Evolutionary conservation across 225 moss, liverwort and hornwort species (phyloP).

Genomic region (Physcomitrellopsis africana): DNA sequence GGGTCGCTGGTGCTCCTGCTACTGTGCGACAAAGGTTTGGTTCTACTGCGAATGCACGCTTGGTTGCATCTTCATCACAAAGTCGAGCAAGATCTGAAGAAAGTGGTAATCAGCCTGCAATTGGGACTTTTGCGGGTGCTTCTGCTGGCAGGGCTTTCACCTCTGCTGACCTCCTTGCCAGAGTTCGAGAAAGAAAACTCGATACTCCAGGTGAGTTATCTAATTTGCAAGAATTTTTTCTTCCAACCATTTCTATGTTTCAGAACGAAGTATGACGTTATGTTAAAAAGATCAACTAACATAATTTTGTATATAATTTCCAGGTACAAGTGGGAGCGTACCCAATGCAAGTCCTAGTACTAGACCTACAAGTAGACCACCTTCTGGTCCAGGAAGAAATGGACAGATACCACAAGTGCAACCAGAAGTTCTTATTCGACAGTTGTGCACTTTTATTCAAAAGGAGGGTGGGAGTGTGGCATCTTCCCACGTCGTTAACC

Average conservation of each 20-base stretch:
- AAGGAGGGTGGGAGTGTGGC: constrained; percentile 62
- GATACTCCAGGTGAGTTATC: constrained; percentile 51
- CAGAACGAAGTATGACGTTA: constrained; percentile 7
- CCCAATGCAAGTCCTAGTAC: constrained; percentile 27
- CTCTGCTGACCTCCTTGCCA: constrained; percentile 75
- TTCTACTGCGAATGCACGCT: constrained; percentile 65
- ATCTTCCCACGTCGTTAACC: constrained; percentile 67
- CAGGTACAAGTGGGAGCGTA: constrained; percentile 40
- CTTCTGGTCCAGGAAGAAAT: constrained; percentile 31
- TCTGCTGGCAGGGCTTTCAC: constrained; percentile 73
- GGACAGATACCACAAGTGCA: constrained; percentile 39
- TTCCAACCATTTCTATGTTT: background rate
- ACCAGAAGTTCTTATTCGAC: constrained; percentile 61
- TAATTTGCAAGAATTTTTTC: background rate
- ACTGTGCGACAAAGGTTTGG: constrained; percentile 74
- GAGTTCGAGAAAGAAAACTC: constrained; percentile 72
- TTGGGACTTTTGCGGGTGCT: constrained; percentile 60
- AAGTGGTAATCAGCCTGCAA: constrained; percentile 31
- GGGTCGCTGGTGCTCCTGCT: constrained; percentile 84
- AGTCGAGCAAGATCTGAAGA: constrained; percentile 39
- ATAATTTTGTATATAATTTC: constrained; percentile 13
- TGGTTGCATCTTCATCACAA: constrained; percentile 44
- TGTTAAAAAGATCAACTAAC: constrained; percentile 13
- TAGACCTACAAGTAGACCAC: constrained; percentile 33
- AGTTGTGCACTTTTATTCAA: constrained; percentile 65